Evolutionary conservation across 108 stramenopile species (phyloP).

Genomic region (Tribonema minus): DNA sequence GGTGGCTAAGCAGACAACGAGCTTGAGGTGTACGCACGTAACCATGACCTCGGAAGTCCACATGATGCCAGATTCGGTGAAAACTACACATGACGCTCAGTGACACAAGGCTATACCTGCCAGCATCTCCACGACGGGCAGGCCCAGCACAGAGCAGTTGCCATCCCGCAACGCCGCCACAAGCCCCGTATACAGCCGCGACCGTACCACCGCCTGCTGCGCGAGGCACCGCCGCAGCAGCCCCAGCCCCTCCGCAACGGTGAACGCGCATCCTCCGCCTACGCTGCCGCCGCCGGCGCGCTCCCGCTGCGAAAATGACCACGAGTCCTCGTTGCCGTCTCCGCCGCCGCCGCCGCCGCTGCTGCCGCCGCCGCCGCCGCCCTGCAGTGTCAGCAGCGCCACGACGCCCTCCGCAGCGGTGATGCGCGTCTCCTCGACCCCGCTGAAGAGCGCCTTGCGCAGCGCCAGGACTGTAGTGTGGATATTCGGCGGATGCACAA

Average conservation of each 20-base stretch:
- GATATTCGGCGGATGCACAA: too few species aligned
- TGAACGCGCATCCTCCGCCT: background rate
- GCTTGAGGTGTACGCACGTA: conserved; percentile 1
- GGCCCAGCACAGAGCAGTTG: background rate
- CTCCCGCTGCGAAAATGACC: too few species aligned
- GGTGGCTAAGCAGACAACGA: background rate
- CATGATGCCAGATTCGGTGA: background rate
- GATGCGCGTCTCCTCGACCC: conserved; percentile 5
- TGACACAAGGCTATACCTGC: background rate
- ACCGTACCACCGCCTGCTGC: conserved; percentile 27
- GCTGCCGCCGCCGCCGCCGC: background rate
- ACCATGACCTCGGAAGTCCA: background rate
- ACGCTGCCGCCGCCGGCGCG: background rate
- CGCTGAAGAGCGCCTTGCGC: conserved; percentile 17
- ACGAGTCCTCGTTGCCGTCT: too few species aligned
- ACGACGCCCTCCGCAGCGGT: conserved; percentile 7
- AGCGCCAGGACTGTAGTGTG: conserved; percentile 21
- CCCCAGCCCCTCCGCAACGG: conserved; percentile 20
- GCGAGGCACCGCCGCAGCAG: conserved; percentile 23
- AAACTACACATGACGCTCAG: background rate
- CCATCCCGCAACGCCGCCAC: background rate
- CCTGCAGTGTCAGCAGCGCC: background rate
- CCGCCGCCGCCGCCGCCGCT: background rate
- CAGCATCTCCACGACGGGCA: background rate
- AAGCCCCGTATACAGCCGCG: conserved; percentile 11